Evolutionary conservation across 1,139 yeast genomes (phyloP), one percentile per base, ranked within the genome.

Genomic region (Lodderomyces orthopsilosis): DNA sequence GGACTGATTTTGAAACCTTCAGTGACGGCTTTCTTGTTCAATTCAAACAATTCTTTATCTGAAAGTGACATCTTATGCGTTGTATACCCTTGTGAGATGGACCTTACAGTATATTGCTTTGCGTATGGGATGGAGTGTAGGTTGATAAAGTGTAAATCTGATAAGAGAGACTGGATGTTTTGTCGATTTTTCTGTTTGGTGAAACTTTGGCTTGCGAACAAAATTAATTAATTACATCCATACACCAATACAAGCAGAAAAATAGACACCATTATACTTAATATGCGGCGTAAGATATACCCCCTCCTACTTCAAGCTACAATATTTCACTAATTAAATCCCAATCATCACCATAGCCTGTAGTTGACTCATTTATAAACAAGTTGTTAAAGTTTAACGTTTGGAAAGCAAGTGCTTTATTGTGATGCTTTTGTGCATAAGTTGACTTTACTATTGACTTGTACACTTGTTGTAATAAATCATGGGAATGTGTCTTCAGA

Each of bases 1-100:
- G 97, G 97, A 63, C 87, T 84, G 61, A 90, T 83, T 54, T 86
- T 83, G 73, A 89, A 89, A 54, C 95, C 94, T 63, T 88, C 86
- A 47, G 93, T 85, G 46, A 84, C 97, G 41, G 98, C 97, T 65
- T 83, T 81, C 66, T 89, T 88, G 77, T 90, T 90, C 61, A 90
- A 74, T 55, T 88, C 96, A 63, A 71, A 78, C 60, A 78, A 68
- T 65, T 79, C 83, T 61, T 77, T 70, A 61, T 78, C 81, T 27
- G 81, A 67, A 54, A 76, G 68, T 35, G 52, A 49, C 69, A 64
- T 65, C 34, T 44, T 41, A 34, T 6, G 27, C n/a, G 8, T 13
- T 4, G 15, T n/a, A 13, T 27, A 8, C 32, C n/a, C 4, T 13
- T 8, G 4, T 14, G n/a, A 23, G 30, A 35, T 23, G 18, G 37